Conservation (phyloP, 495 filamentous ascomycete species). For the Xylaria bambusicola region DNA sequence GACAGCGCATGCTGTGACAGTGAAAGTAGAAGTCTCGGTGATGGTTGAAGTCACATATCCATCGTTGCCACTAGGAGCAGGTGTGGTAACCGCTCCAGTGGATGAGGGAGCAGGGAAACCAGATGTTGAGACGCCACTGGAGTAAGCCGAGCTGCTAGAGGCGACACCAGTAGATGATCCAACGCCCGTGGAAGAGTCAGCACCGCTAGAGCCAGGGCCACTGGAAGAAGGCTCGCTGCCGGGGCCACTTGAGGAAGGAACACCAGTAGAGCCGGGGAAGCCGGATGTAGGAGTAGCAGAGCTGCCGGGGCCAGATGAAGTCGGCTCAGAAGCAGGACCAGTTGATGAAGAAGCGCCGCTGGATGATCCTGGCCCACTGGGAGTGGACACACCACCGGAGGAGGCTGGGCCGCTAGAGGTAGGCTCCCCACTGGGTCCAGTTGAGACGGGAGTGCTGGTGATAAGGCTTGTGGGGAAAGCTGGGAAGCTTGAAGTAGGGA, state of each 20-base stretch:
- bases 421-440: not conserved
- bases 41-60: conserved; percentile 28
- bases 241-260: conserved; percentile 8
- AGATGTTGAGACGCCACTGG: not conserved
- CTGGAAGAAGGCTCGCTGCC: conserved; percentile 1
- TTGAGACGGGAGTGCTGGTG: conserved; percentile 10
- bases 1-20: conserved; percentile 35
- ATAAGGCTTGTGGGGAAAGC: not conserved
- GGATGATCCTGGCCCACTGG: conserved; percentile 5
- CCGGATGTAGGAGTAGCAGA: not conserved
- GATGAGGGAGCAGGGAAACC: not conserved
- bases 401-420: conserved; percentile 5
- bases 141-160: not conserved
- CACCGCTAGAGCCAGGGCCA: not conserved
- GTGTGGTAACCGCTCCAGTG: conserved; percentile 13
- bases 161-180: not conserved
- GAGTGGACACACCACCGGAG: conserved; percentile 12
- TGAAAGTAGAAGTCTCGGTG: conserved; percentile 31
- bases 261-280: not conserved
- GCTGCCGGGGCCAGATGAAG: not conserved
- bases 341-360: conserved; percentile 1
- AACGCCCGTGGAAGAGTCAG: too few species aligned
- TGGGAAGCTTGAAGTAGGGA: conserved; percentile 9
- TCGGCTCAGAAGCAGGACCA: not conserved
- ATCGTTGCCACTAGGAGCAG: conserved; percentile 17